Percentiles rank a stretch among this genome's conserved stretches.
These are phyloP conservation scores for Pseudozyma thailandica DNA, from an alignment of 1,284 basidiomycete genomes.

Conservation along the genomic window DNA sequence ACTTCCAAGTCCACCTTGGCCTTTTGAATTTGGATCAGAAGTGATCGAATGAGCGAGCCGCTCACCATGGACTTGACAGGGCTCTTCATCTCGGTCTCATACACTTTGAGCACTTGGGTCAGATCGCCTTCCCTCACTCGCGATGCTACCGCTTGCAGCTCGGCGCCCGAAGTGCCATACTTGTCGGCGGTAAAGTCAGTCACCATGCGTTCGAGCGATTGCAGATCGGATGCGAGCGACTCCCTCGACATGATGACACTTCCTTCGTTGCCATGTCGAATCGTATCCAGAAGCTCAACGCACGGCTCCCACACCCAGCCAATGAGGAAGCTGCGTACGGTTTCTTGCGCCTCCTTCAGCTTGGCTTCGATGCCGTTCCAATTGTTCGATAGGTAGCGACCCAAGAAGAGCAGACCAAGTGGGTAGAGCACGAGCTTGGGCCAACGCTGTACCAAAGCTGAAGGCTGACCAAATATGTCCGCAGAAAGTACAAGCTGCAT, in stretches of 20 bases:
- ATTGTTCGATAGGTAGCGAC: conserved; percentile 46
- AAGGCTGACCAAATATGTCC: conserved; percentile 44
- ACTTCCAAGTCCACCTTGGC: conserved; percentile 95
- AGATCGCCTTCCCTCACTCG: conserved; percentile 85
- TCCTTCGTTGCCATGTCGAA: conserved; percentile 79
- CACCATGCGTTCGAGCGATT: conserved; percentile 94
- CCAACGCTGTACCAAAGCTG: conserved; percentile 52
- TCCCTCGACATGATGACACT: conserved; percentile 77
- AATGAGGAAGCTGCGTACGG: conserved; percentile 79
- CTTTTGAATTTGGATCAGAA: conserved; percentile 95
- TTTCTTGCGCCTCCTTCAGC: conserved; percentile 76
- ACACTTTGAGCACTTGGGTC: conserved; percentile 85
- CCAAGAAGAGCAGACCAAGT: conserved; percentile 29
- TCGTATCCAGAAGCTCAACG: conserved; percentile 82
- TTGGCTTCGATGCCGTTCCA: conserved; percentile 67
- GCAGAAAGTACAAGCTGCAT: conserved; percentile 31
- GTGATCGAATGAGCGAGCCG: conserved; percentile 84
- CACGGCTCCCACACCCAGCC: conserved; percentile 90
- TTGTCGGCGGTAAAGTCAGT: conserved; percentile 84
- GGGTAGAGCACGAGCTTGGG: conserved; percentile 60
- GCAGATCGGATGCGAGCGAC: conserved; percentile 80
- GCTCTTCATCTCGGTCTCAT: conserved; percentile 87
- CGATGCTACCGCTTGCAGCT: conserved; percentile 74
- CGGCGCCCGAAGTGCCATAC: conserved; percentile 73
- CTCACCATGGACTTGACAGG: conserved; percentile 83